Evolutionary conservation across 1,139 yeast genomes (phyloP).

Genomic region (Blastobotrys persicus): DNA sequence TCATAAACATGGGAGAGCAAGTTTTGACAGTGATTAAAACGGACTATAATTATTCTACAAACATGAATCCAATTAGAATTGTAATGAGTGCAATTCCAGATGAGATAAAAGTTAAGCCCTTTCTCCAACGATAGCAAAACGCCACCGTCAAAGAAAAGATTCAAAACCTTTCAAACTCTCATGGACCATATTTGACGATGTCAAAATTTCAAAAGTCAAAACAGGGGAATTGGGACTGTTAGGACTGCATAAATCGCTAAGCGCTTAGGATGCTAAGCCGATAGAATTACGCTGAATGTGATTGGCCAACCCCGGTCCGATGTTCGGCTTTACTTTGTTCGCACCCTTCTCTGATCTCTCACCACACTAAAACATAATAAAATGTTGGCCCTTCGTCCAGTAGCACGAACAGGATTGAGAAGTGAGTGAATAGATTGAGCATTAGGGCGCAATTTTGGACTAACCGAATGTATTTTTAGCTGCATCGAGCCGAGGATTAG

Average conservation of each 20-base stretch:
- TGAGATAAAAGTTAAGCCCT: constrained; percentile 6
- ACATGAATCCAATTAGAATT: background rate
- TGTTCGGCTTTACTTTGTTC: constrained; percentile 3
- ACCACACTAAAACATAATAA: constrained; percentile 2
- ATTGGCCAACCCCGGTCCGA: constrained; percentile 10
- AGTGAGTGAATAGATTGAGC: constrained; percentile 13
- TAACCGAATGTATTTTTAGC: constrained; percentile 7
- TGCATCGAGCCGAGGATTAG: constrained; percentile 9
- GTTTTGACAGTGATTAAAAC: constrained; percentile 19
- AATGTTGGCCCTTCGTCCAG: constrained; percentile 18
- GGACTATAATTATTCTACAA: constrained; percentile 14
- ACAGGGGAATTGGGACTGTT: background rate
- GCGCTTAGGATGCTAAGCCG: constrained; percentile 1
- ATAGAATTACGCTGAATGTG: background rate
- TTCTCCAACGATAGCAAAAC: constrained; percentile 2
- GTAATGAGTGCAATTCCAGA: constrained; percentile 2
- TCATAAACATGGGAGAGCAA: constrained; percentile 13
- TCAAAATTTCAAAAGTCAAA: background rate
- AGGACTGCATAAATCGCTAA: constrained; percentile 1
- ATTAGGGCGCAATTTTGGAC: constrained; percentile 4
- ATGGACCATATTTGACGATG: constrained; percentile 5
- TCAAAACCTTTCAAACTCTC: constrained; percentile 3
- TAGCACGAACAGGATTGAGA: constrained; percentile 14
- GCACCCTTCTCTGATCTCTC: constrained; percentile 6
- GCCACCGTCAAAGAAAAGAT: background rate